These are phyloP conservation scores for Pythium scleroteichum DNA, from an alignment of 352 stramenopile species.

Conservation along the genomic window DNA sequence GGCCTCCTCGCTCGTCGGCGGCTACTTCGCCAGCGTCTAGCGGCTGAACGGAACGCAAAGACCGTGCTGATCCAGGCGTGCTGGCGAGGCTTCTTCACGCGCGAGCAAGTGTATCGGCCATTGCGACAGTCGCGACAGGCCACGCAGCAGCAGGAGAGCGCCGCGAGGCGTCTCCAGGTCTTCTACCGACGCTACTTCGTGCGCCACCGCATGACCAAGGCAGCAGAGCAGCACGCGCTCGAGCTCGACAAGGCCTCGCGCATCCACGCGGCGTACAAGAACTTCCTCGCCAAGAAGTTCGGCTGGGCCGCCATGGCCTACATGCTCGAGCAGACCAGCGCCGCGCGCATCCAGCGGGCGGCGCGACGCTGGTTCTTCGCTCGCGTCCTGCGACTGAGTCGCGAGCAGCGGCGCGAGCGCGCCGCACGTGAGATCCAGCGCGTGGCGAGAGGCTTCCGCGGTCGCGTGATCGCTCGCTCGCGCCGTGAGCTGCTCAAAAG, in stretches of 20 bases:
- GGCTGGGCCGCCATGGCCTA: constrained; percentile 50
- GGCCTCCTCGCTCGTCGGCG: constrained; percentile 24
- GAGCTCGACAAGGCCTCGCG: constrained; percentile 28
- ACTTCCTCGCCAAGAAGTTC: constrained; percentile 68
- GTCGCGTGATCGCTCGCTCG: constrained; percentile 5
- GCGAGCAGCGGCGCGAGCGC: constrained; percentile 17
- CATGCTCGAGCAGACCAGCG: constrained; percentile 42
- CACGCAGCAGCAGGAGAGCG: constrained; percentile 30
- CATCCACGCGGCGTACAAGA: constrained; percentile 55
- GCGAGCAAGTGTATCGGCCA: neutral
- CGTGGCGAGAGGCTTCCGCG: constrained; percentile 21
- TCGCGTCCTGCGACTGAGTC: constrained; percentile 18
- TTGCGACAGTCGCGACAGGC: neutral
- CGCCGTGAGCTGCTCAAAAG: neutral
- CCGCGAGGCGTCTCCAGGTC: constrained; percentile 42
- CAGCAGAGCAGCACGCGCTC: constrained; percentile 8
- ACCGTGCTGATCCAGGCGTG: constrained; percentile 25
- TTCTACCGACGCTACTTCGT: constrained; percentile 34
- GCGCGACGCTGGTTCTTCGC: constrained; percentile 33
- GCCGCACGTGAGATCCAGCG: constrained; percentile 36
- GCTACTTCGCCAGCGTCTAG: constrained; percentile 17
- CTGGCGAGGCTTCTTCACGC: constrained; percentile 34
- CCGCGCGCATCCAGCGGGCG: constrained; percentile 38
- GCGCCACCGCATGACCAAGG: constrained; percentile 27
- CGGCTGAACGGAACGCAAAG: neutral